Percentiles rank a stretch among this genome's conserved stretches.
Conservation (phyloP, 495 filamentous ascomycete genomes). For the Bryoglossum gracile region DNA sequence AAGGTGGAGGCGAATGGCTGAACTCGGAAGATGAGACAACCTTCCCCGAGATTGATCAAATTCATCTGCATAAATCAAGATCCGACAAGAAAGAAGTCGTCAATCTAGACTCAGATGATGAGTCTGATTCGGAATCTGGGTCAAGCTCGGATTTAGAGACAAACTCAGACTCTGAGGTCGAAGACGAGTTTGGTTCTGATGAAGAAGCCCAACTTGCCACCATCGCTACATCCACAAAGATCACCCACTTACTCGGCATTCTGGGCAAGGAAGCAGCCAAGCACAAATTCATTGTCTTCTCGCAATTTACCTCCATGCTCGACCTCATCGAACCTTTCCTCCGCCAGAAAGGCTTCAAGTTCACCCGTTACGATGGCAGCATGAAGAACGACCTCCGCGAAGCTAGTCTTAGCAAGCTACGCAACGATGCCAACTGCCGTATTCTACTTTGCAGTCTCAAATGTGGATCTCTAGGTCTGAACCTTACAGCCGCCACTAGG, state of each 20-base stretch:
- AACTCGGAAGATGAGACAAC: slow-evolving; percentile 56
- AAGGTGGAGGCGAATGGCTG: slow-evolving; percentile 76
- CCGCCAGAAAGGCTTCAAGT: slow-evolving; percentile 58
- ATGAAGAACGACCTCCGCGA: slow-evolving; percentile 94
- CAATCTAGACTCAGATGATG: slow-evolving; percentile 8
- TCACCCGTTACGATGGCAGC: slow-evolving; percentile 86
- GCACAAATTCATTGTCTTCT: slow-evolving; percentile 97
- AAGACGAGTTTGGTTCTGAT: slow-evolving; percentile 38
- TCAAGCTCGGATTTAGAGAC: too few species aligned
- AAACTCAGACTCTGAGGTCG: slow-evolving; percentile 30
- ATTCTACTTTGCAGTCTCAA: slow-evolving; percentile 88
- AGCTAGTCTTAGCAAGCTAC: slow-evolving; percentile 61
- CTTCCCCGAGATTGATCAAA: slow-evolving; percentile 23
- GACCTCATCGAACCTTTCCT: slow-evolving; percentile 94
- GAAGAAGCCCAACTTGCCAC: slow-evolving; percentile 24
- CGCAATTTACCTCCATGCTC: slow-evolving; percentile 90
- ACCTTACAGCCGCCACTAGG: slow-evolving; percentile 86
- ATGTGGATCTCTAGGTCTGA: slow-evolving; percentile 87
- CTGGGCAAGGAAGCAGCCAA: slow-evolving; percentile 65
- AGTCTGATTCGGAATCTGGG: slow-evolving; percentile 8
- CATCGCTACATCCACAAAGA: slow-evolving; percentile 75
- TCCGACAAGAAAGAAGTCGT: slow-evolving; percentile 8
- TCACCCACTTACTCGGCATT: slow-evolving; percentile 72
- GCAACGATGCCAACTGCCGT: slow-evolving; percentile 62
- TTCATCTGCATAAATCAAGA: slow-evolving; percentile 8